A percentile compares a stretch with the other conserved stretches of the same genome.
Conservation (phyloP, 1,284 basidiomycete species). For the Fomes fomentarius region DNA sequence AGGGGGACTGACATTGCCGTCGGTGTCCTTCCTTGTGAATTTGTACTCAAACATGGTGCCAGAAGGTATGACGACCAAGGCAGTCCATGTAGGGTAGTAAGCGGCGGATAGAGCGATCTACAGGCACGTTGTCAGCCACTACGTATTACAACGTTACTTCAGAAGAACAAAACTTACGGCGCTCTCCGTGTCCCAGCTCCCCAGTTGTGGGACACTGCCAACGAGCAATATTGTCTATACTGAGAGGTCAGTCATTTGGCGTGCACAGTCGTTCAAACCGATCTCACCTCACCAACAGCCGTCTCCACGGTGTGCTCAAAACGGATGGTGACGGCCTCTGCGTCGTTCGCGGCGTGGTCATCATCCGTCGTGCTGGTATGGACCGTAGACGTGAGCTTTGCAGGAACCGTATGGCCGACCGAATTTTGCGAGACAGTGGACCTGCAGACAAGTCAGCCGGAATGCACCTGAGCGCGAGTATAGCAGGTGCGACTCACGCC, state of each 20-base stretch:
- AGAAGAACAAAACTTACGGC: constrained; percentile 40
- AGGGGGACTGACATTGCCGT: constrained; percentile 48
- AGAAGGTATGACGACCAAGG: constrained; percentile 27
- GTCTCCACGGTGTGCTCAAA: too few species aligned
- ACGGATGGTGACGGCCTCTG: too few species aligned
- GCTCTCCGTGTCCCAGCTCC: constrained; percentile 47
- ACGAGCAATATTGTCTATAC: constrained; percentile 57
- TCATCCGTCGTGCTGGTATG: too few species aligned
- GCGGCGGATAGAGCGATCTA: background rate
- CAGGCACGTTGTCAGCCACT: constrained; percentile 14
- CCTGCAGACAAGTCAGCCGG: too few species aligned
- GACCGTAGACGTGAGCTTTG: too few species aligned
- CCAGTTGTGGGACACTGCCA: constrained; percentile 56
- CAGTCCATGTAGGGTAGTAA: constrained; percentile 37
- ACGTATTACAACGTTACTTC: constrained; percentile 56
- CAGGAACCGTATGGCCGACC: too few species aligned
- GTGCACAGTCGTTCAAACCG: too few species aligned
- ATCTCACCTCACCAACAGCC: background rate
- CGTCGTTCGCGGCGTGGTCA: too few species aligned
- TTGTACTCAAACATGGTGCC: constrained; percentile 58
- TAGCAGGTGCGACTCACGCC: too few species aligned
- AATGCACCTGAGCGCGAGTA: too few species aligned
- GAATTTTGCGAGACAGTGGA: too few species aligned
- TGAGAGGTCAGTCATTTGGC: background rate
- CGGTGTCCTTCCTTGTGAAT: constrained; percentile 55